Evolutionary conservation across 352 stramenopile species (phyloP).

Genomic region (Phytophthora pseudosyringae): DNA sequence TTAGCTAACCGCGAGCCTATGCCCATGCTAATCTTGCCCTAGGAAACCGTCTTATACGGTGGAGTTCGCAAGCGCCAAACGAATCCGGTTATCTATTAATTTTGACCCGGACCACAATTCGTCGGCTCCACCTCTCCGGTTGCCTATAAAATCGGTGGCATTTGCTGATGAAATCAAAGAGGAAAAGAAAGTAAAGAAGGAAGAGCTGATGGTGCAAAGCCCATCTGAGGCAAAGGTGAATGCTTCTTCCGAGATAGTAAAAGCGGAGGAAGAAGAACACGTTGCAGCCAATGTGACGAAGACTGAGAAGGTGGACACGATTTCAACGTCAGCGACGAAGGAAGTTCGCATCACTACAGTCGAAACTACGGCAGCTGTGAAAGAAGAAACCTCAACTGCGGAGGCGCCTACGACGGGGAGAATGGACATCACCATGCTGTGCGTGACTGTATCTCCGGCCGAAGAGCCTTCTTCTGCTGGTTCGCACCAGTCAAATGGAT

Average conservation of each 20-base stretch:
- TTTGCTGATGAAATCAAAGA: slow-evolving; percentile 20
- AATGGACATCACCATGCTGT: slow-evolving; percentile 62
- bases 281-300: slow-evolving; percentile 10
- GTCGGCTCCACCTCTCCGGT: slow-evolving; percentile 21
- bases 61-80: slow-evolving; percentile 79
- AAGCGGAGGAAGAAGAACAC: slow-evolving; percentile 22
- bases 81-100: slow-evolving; percentile 83
- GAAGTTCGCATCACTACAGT: neutral
- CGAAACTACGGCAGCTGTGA: slow-evolving; percentile 9
- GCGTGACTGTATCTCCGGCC: slow-evolving; percentile 29
- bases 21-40: neutral
- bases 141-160: slow-evolving; percentile 18
- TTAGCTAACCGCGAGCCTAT: slow-evolving; percentile 2
- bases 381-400: slow-evolving; percentile 15
- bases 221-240: slow-evolving; percentile 15
- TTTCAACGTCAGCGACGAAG: neutral
- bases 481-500: slow-evolving; percentile 18
- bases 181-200: slow-evolving; percentile 15
- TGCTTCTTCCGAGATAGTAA: slow-evolving; percentile 12
- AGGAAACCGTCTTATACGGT: slow-evolving; percentile 61
- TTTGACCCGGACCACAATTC: slow-evolving; percentile 53
- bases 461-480: slow-evolving; percentile 10
- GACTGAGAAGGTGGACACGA: slow-evolving; percentile 17
- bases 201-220: neutral
- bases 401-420: slow-evolving; percentile 23